phyloP scores from a whole-genome alignment of 306 rosid species.

The Sicyos edulis region DNA sequence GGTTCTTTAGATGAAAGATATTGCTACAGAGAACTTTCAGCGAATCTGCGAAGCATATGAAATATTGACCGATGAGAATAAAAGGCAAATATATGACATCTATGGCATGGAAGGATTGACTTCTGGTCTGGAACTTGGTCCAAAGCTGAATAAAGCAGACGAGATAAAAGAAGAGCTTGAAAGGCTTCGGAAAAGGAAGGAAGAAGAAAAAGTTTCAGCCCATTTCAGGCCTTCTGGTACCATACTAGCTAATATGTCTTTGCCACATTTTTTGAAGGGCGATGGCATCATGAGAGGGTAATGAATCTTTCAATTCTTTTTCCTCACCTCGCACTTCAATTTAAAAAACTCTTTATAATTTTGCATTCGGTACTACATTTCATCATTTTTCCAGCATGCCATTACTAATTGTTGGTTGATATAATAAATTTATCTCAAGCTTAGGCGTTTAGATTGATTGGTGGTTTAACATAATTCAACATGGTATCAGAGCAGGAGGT shows the following conservation, averaged over 20 bases:
- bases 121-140: slow-evolving; percentile 85
- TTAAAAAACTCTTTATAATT: neutral
- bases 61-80: slow-evolving; percentile 69
- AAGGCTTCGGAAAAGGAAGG: slow-evolving; percentile 53
- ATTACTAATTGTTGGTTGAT: no score
- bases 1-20: slow-evolving; percentile 65
- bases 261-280: slow-evolving; percentile 61
- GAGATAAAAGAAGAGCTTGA: slow-evolving; percentile 81
- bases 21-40: slow-evolving; percentile 84
- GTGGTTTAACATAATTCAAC: no score
- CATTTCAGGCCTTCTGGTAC: slow-evolving; percentile 76
- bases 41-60: slow-evolving; percentile 88
- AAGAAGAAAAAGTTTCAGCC: slow-evolving; percentile 47
- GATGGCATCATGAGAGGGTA: slow-evolving; percentile 81
- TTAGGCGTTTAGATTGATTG: no score
- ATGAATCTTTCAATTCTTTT: neutral
- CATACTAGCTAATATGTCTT: slow-evolving; percentile 63
- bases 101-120: slow-evolving; percentile 92
- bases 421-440: no score
- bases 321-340: slow-evolving; percentile 6
- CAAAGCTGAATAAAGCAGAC: slow-evolving; percentile 60
- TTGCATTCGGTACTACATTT: neutral
- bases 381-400: slow-evolving; percentile 5
- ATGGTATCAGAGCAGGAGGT: no score
- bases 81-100: slow-evolving; percentile 79